These are phyloP conservation scores for Cystofilobasidium capitatum DNA, from an alignment of 768 basidiomycete genomes.

Conservation along the genomic window DNA sequence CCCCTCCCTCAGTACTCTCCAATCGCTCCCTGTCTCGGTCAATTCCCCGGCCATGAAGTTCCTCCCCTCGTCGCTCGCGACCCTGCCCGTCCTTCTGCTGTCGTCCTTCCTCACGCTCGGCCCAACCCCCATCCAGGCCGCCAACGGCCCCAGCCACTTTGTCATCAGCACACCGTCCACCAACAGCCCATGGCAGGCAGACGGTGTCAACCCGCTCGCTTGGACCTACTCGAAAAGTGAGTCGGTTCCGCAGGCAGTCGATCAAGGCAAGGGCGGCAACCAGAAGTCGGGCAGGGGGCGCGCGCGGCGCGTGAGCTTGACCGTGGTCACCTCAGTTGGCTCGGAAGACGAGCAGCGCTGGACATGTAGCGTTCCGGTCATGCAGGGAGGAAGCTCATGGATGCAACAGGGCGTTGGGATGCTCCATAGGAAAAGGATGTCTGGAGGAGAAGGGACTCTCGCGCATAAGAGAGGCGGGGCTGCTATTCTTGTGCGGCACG, in stretches of 20 bases:
- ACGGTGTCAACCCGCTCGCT: constrained; percentile 9
- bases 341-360: no score
- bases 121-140: neutral
- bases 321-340: no score
- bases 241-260: neutral
- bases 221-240: constrained; percentile 18
- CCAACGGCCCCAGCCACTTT: constrained; percentile 16
- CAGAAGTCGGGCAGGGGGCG: neutral
- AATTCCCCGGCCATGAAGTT: constrained; percentile 2
- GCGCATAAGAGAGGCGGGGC: neutral
- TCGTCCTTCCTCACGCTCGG: neutral
- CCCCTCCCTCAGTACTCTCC: neutral
- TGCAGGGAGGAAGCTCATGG: neutral
- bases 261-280: neutral
- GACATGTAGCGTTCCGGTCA: no score
- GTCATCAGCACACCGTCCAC: constrained; percentile 14
- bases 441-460: no score
- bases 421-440: no score
- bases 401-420: neutral
- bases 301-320: neutral
- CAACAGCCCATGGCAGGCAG: constrained; percentile 10
- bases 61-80: neutral
- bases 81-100: neutral
- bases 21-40: neutral
- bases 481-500: neutral